Percentiles rank a stretch among this genome's conserved stretches.
phyloP scores from a whole-genome alignment of 306 rosid genomes.

The Rubus parviflorus region DNA sequence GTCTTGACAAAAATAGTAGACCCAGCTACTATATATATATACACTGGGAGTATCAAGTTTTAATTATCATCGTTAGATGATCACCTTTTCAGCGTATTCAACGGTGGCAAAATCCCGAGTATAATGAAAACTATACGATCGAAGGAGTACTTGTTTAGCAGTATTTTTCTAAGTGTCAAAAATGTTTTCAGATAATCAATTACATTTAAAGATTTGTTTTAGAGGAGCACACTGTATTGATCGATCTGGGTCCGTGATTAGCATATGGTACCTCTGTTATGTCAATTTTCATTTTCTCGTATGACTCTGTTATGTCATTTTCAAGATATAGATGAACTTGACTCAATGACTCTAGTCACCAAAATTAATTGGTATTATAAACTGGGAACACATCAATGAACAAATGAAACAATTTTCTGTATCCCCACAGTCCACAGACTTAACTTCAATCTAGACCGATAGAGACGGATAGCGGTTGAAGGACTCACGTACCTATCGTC shows the following conservation, averaged over 20 bases:
- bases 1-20: neutral
- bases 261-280: neutral
- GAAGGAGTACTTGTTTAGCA: no score
- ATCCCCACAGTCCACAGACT: no score
- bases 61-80: no score
- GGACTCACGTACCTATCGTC: neutral
- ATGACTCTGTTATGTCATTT: neutral
- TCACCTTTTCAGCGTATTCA: no score
- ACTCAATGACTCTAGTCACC: slow-evolving; percentile 4
- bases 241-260: neutral
- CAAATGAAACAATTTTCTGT: neutral
- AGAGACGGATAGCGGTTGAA: neutral
- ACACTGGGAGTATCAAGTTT: no score
- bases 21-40: no score
- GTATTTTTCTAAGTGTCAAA: neutral
- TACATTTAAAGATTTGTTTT: neutral
- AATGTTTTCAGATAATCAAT: neutral
- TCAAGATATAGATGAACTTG: neutral
- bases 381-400: neutral
- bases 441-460: neutral
- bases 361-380: neutral
- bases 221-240: neutral
- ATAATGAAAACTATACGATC: neutral
- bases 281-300: neutral
- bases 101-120: neutral